A percentile compares a stretch with the other conserved stretches of the same genome.
phyloP scores from a whole-genome alignment of 371 early-diverging fungal genomes.

The Mucor saturninus region DNA sequence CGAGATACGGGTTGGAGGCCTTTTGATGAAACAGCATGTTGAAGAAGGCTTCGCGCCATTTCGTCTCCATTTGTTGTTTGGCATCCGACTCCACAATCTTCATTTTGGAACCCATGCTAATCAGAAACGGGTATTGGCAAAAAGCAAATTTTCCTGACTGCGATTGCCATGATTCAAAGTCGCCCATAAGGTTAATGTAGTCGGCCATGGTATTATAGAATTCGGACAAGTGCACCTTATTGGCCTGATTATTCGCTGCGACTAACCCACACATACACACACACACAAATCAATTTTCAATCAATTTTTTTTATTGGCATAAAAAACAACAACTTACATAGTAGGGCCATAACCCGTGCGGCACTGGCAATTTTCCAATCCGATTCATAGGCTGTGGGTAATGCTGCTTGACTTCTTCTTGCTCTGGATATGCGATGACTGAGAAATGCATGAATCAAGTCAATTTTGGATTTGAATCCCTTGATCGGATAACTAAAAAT shows the following conservation, averaged over 20 bases:
- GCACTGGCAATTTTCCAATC: slow-evolving; percentile 91
- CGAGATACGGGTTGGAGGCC: slow-evolving; percentile 78
- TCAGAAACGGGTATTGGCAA: slow-evolving; percentile 89
- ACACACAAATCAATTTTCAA: too few relatives aligned
- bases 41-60: slow-evolving; percentile 81
- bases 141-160: slow-evolving; percentile 80
- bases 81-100: slow-evolving; percentile 89
- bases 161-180: slow-evolving; percentile 87
- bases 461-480: slow-evolving; percentile 73
- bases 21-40: slow-evolving; percentile 76
- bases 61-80: slow-evolving; percentile 84
- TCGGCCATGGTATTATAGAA: slow-evolving; percentile 91
- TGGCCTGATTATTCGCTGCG: slow-evolving; percentile 67
- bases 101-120: slow-evolving; percentile 86
- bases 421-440: slow-evolving; percentile 78
- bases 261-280: slow-evolving; percentile 33
- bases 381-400: slow-evolving; percentile 62
- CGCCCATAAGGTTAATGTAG: slow-evolving; percentile 77
- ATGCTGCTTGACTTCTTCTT: slow-evolving; percentile 42
- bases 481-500: slow-evolving; percentile 58
- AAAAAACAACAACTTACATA: slow-evolving; percentile 56
- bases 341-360: slow-evolving; percentile 84
- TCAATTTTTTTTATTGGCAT: too few relatives aligned
- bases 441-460: slow-evolving; percentile 79
- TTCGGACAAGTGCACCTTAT: slow-evolving; percentile 67